phyloP scores from a whole-genome alignment of 768 basidiomycete genomes.

The Porphyrellus cyaneotinctus region DNA sequence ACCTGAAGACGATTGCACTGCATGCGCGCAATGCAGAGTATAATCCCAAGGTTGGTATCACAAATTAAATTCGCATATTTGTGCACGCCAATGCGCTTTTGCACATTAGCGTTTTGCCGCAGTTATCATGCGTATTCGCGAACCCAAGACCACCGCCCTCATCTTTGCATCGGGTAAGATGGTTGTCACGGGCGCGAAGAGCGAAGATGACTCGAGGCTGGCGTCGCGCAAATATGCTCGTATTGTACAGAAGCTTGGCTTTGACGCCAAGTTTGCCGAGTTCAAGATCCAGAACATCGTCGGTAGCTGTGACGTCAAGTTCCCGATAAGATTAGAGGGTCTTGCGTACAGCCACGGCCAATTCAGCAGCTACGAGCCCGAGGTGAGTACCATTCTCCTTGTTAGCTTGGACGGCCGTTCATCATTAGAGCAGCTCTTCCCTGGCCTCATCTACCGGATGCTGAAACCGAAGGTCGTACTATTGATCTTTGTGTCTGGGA shows the following conservation, averaged over 20 bases:
- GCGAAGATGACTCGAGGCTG: conserved; percentile 93
- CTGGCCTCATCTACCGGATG: conserved; percentile 99
- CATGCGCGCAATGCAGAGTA: conserved; percentile 99
- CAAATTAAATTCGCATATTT: conserved; percentile 32
- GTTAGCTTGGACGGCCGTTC: not conserved
- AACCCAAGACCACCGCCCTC: conserved; percentile 98
- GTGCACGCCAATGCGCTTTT: conserved; percentile 59
- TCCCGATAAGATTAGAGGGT: conserved; percentile 96
- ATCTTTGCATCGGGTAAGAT: conserved; percentile 99
- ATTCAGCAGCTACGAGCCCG: conserved; percentile 96
- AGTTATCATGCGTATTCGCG: conserved; percentile 99
- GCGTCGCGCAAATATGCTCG: conserved; percentile 98
- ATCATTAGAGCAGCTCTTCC: conserved; percentile 69
- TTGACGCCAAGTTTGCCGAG: conserved; percentile 98
- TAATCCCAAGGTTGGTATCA: conserved; percentile 94
- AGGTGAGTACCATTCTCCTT: conserved; percentile 52
- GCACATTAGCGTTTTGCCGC: conserved; percentile 97
- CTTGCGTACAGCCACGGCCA: conserved; percentile 97
- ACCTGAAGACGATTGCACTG: conserved; percentile 96
- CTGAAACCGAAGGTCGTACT: conserved; percentile 99
- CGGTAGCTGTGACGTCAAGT: conserved; percentile 96
- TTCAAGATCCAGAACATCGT: conserved; percentile 99
- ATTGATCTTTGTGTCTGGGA: conserved; percentile 97
- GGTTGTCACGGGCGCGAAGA: conserved; percentile 99
- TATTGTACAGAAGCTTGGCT: conserved; percentile 98